Evolutionary conservation across 148 eudicot genomes (phyloP).

Genomic region (Diospyros lotus): DNA sequence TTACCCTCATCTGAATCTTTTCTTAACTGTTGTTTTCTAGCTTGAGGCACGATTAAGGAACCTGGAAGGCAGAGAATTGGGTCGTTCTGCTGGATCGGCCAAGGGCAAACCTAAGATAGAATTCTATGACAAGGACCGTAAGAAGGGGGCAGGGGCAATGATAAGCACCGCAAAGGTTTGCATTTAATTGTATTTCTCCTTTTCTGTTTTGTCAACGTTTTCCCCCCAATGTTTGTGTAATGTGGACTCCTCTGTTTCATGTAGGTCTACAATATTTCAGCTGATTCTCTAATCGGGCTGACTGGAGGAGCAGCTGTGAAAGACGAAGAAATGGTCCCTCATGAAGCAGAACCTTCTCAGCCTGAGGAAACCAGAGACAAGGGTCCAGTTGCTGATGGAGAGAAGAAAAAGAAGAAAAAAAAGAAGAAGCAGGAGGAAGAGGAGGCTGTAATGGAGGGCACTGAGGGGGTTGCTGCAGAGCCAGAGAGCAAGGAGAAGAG

Average conservation of each 20-base stretch:
- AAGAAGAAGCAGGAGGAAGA: constrained; percentile 21
- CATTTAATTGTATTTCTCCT: background rate
- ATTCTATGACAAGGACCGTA: constrained; percentile 78
- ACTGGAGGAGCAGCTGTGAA: constrained; percentile 29
- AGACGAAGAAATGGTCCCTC: constrained; percentile 23
- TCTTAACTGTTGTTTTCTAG: constrained; percentile 30
- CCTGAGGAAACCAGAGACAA: constrained; percentile 23
- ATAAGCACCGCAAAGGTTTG: constrained; percentile 88
- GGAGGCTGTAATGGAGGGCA: constrained; percentile 28
- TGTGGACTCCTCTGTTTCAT: constrained; percentile 5
- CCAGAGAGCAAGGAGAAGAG: constrained; percentile 21
- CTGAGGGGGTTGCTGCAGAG: constrained; percentile 28
- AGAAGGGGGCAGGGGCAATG: constrained; percentile 75
- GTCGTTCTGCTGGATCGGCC: constrained; percentile 83
- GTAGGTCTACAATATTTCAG: constrained; percentile 87
- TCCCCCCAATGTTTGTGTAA: background rate
- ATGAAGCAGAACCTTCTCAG: constrained; percentile 8
- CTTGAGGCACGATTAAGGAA: constrained; percentile 84
- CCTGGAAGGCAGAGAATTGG: constrained; percentile 83
- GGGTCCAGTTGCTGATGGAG: constrained; percentile 21
- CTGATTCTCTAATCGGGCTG: constrained; percentile 60
- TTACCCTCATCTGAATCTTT: background rate
- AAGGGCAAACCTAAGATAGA: constrained; percentile 96
- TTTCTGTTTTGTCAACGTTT: background rate
- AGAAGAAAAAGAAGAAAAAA: constrained; percentile 33